These are phyloP conservation scores for Brassica incana DNA, from an alignment of 345 rosid genomes.

Conservation along the genomic window DNA sequence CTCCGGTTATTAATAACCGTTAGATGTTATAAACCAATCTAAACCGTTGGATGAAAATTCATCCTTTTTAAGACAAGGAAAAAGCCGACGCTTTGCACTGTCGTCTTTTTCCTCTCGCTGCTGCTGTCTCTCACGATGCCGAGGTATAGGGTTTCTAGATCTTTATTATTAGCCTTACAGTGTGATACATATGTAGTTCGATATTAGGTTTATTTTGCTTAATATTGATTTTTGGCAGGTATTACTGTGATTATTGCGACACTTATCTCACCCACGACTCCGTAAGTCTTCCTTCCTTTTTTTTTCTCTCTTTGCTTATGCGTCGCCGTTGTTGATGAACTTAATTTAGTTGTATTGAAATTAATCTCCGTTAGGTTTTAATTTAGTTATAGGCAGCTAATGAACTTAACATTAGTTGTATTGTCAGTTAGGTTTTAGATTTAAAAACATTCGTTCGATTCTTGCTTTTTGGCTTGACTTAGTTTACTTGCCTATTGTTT, in stretches of 20 bases:
- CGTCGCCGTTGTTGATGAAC: neutral
- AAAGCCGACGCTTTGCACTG: neutral
- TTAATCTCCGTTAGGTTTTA: neutral
- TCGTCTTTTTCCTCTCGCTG: neutral
- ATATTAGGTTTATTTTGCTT: constrained; percentile 13
- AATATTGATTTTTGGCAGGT: constrained; percentile 49
- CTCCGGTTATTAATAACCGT: constrained; percentile 24
- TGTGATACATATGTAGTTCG: neutral
- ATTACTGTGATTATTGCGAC: constrained; percentile 97
- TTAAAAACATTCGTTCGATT: neutral
- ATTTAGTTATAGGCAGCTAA: neutral
- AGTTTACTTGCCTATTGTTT: neutral
- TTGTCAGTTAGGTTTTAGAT: neutral
- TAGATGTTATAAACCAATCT: neutral
- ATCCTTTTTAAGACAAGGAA: neutral
- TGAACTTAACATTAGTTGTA: neutral
- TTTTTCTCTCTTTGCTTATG: neutral
- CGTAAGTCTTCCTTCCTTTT: constrained; percentile 45
- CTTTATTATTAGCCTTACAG: neutral
- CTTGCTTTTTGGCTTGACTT: neutral
- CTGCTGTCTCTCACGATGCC: constrained; percentile 31
- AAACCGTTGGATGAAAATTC: constrained; percentile 17
- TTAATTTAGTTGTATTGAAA: neutral
- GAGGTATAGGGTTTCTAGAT: constrained; percentile 25
- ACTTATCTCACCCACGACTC: constrained; percentile 98